A percentile compares a stretch with the other conserved stretches of the same genome.
Evolutionary conservation across 2,329 filamentous ascomycete genomes (phyloP).

Genomic region (Karstenula rhodostoma): DNA sequence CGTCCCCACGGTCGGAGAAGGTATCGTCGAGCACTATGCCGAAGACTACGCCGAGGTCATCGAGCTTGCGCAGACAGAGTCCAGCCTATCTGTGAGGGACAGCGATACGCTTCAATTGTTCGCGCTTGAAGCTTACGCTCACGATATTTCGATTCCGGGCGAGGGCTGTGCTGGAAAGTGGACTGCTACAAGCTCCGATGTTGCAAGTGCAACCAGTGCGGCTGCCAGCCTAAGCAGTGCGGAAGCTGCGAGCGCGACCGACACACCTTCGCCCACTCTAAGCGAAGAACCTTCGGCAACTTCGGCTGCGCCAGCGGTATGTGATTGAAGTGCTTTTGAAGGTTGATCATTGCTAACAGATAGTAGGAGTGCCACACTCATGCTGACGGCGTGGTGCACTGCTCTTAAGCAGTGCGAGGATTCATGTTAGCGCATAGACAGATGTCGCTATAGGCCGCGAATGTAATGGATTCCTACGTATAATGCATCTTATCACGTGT

Average conservation of each 20-base stretch:
- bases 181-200: slow-evolving; percentile 21
- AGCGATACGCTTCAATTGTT: slow-evolving; percentile 73
- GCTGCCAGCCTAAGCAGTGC: slow-evolving; percentile 1
- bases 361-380: slow-evolving; percentile 30
- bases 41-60: slow-evolving; percentile 65
- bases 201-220: slow-evolving; percentile 10
- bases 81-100: slow-evolving; percentile 62
- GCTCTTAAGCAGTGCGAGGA: slow-evolving; percentile 17
- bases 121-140: slow-evolving; percentile 72
- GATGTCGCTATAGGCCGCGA: too few species aligned
- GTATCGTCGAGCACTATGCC: slow-evolving; percentile 68
- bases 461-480: background rate
- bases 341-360: background rate
- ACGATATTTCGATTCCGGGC: slow-evolving; percentile 69
- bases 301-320: slow-evolving; percentile 21
- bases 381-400: slow-evolving; percentile 24
- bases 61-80: slow-evolving; percentile 60
- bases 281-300: slow-evolving; percentile 17
- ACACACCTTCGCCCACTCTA: slow-evolving; percentile 19
- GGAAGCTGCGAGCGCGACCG: slow-evolving; percentile 13
- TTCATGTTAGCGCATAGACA: background rate
- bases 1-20: slow-evolving; percentile 67
- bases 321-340: background rate
- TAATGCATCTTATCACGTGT: background rate
- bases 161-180: slow-evolving; percentile 65